Percentiles rank a stretch among this genome's conserved stretches.
These are phyloP conservation scores for Pseudogymnoascus sp. DNA, from an alignment of 2,329 filamentous ascomycete genomes.

Conservation along the genomic window DNA sequence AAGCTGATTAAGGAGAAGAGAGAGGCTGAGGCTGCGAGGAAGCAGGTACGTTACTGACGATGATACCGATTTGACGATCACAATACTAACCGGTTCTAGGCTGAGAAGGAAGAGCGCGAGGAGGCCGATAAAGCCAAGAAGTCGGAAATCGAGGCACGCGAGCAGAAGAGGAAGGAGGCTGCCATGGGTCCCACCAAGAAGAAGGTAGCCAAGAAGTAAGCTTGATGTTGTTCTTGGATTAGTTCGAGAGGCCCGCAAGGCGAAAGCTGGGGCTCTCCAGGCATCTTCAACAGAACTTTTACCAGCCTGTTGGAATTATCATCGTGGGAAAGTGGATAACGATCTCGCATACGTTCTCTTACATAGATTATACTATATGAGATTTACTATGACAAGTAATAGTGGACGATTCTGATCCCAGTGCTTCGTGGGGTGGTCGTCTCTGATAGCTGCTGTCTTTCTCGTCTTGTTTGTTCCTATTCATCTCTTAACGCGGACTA, in stretches of 20 bases:
- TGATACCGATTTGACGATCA: background rate
- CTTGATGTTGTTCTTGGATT: background rate
- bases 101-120: constrained; percentile 32
- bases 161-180: constrained; percentile 35
- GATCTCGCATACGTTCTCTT: constrained; percentile 7
- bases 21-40: constrained; percentile 72
- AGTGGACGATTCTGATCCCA: background rate
- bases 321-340: background rate
- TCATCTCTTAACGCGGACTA: no score
- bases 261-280: background rate
- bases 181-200: constrained; percentile 25
- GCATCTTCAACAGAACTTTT: background rate
- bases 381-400: constrained; percentile 2
- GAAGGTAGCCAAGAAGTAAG: constrained; percentile 22
- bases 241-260: background rate
- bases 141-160: constrained; percentile 38
- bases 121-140: constrained; percentile 34
- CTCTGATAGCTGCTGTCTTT: background rate
- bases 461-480: background rate
- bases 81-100: constrained; percentile 25
- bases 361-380: constrained; percentile 8
- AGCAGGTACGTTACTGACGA: constrained; percentile 54
- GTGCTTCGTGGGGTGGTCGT: background rate
- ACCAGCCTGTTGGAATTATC: background rate
- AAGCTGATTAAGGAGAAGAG: constrained; percentile 77